These are phyloP conservation scores for Lactuca sativa DNA, from an alignment of 129 eudicot species.

Conservation along the genomic window DNA sequence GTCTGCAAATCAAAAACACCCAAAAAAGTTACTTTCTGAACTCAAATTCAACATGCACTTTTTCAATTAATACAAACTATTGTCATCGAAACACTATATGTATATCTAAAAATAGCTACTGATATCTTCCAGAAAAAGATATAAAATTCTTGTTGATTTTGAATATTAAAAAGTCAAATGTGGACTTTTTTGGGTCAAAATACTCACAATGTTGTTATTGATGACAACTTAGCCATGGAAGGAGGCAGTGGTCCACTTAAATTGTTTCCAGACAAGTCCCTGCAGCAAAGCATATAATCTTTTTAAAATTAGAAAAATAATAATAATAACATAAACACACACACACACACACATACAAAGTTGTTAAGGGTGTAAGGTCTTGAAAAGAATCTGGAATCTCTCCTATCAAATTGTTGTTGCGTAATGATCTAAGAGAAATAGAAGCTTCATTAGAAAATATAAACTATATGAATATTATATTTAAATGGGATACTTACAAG, in stretches of 20 bases:
- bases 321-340: neutral
- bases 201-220: conserved; percentile 75
- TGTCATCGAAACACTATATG: neutral
- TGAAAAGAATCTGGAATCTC: conserved; percentile 78
- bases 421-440: conserved; percentile 51
- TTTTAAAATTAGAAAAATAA: neutral
- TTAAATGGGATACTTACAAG: conserved; percentile 52
- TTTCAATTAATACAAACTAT: neutral
- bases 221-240: conserved; percentile 67
- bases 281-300: conserved; percentile 35
- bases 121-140: neutral
- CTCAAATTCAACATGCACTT: neutral
- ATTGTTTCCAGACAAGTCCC: conserved; percentile 84
- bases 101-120: neutral
- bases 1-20: conserved; percentile 46
- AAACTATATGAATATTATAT: conserved; percentile 17
- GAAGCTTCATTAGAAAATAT: conserved; percentile 9
- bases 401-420: conserved; percentile 73
- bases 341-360: conserved; percentile 44
- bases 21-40: conserved; percentile 4
- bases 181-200: conserved; percentile 7
- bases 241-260: conserved; percentile 78
- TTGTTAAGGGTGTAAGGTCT: conserved; percentile 49
- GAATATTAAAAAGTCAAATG: neutral
- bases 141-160: neutral